A percentile compares a stretch with the other conserved stretches of the same genome.
phyloP scores from a whole-genome alignment of 2,329 filamentous ascomycete species.

The Exophiala xenobiotica region DNA sequence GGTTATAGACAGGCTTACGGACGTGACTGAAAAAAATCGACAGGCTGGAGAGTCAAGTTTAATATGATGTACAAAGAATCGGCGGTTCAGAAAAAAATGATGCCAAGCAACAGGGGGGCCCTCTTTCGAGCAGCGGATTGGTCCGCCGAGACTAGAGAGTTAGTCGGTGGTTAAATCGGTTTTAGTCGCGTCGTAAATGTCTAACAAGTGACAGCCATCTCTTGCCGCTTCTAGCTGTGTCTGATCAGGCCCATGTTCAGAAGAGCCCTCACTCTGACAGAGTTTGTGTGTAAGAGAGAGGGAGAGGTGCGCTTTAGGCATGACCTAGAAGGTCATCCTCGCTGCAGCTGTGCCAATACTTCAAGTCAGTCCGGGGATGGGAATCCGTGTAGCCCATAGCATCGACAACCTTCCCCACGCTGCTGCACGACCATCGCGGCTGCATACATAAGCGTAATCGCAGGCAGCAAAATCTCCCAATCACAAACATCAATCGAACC shows the following conservation, averaged over 20 bases:
- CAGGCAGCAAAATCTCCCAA: constrained; percentile 5
- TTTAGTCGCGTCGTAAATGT: background rate
- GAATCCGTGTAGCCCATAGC: background rate
- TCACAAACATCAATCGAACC: constrained; percentile 3
- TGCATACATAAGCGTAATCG: constrained; percentile 4
- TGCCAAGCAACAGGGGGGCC: background rate
- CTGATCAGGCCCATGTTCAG: too few relatives aligned
- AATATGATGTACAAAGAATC: too few relatives aligned
- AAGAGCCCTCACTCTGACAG: too few relatives aligned
- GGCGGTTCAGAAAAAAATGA: too few relatives aligned
- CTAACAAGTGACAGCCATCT: background rate
- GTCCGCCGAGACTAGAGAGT: background rate
- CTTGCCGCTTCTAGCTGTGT: background rate
- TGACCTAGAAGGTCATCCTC: too few relatives aligned
- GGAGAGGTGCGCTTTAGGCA: too few relatives aligned
- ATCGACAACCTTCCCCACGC: constrained; percentile 5
- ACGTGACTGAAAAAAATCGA: constrained; percentile 8
- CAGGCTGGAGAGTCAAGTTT: constrained; percentile 2
- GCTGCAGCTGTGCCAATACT: too few relatives aligned
- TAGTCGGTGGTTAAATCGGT: background rate
- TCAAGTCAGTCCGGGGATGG: background rate
- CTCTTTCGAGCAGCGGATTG: background rate
- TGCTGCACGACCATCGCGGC: background rate
- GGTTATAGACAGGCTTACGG: background rate
- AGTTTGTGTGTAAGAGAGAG: too few relatives aligned